Conservation (phyloP, 257 asterid species). For the Linaria vulgaris region DNA sequence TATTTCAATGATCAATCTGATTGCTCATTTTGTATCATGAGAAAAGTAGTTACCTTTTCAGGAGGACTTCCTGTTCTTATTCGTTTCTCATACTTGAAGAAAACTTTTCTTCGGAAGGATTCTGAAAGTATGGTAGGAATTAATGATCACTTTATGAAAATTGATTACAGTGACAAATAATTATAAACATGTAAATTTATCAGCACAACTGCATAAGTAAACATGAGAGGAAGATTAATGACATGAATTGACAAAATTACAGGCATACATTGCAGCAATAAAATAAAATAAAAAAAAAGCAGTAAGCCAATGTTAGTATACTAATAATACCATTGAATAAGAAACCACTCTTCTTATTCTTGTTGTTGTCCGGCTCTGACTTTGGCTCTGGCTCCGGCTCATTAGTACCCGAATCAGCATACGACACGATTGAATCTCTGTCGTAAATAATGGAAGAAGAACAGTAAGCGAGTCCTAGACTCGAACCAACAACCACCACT, state of each 20-base stretch:
- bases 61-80: slow-evolving; percentile 81
- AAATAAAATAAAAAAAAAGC: not conserved
- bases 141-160: too few relatives aligned
- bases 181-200: too few relatives aligned
- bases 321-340: slow-evolving; percentile 58
- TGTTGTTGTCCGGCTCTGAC: too few relatives aligned
- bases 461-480: slow-evolving; percentile 44
- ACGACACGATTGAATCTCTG: slow-evolving; percentile 37
- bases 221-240: not conserved
- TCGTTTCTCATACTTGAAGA: slow-evolving; percentile 96
- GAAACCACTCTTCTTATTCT: slow-evolving; percentile 46
- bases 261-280: not conserved
- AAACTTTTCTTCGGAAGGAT: slow-evolving; percentile 71
- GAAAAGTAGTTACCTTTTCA: slow-evolving; percentile 60
- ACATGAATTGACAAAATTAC: not conserved
- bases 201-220: too few relatives aligned
- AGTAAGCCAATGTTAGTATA: too few relatives aligned
- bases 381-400: slow-evolving; percentile 25
- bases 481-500: slow-evolving; percentile 42
- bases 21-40: not conserved
- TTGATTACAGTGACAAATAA: too few relatives aligned
- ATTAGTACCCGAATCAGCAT: slow-evolving; percentile 63
- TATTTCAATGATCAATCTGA: not conserved
- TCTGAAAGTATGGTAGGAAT: slow-evolving; percentile 59
- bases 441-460: slow-evolving; percentile 29